Evolutionary conservation across 352 stramenopile species (phyloP).

Genomic region (Globisporangium camurandrum): DNA sequence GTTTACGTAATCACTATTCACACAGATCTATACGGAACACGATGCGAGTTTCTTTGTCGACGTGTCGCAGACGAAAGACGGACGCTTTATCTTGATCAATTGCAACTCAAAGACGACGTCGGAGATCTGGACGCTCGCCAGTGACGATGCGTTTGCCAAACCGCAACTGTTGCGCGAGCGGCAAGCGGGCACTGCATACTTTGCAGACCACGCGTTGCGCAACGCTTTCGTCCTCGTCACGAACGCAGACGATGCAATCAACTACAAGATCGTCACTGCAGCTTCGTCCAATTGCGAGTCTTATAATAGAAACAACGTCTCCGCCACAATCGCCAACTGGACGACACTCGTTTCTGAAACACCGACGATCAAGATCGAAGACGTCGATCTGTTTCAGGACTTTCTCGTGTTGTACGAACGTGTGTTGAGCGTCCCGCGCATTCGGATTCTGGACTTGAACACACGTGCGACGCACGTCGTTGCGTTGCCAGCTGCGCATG

Average conservation of each 20-base stretch:
- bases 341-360: conserved; percentile 44
- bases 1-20: too few species aligned
- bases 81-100: conserved; percentile 73
- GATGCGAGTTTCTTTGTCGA: conserved; percentile 81
- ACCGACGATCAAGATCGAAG: conserved; percentile 77
- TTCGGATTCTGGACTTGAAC: conserved; percentile 44
- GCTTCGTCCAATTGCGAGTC: too few species aligned
- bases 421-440: conserved; percentile 53
- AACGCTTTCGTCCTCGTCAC: conserved; percentile 76
- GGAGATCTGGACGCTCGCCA: conserved; percentile 63
- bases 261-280: conserved; percentile 65
- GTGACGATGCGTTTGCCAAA: conserved; percentile 13
- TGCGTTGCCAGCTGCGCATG: conserved; percentile 44
- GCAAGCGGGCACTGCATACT: conserved; percentile 67
- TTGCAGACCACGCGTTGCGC: conserved; percentile 70
- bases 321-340: conserved; percentile 23
- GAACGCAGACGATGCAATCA: conserved; percentile 57
- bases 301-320: too few species aligned
- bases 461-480: conserved; percentile 22
- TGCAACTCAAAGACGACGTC: conserved; percentile 84
- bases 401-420: conserved; percentile 82
- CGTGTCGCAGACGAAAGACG: conserved; percentile 80
- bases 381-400: conserved; percentile 79
- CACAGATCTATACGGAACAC: conserved; percentile 66
- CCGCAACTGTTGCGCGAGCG: conserved; percentile 44